Conservation (phyloP, 2,329 filamentous ascomycete species). For the Helicocarpus griseus region DNA sequence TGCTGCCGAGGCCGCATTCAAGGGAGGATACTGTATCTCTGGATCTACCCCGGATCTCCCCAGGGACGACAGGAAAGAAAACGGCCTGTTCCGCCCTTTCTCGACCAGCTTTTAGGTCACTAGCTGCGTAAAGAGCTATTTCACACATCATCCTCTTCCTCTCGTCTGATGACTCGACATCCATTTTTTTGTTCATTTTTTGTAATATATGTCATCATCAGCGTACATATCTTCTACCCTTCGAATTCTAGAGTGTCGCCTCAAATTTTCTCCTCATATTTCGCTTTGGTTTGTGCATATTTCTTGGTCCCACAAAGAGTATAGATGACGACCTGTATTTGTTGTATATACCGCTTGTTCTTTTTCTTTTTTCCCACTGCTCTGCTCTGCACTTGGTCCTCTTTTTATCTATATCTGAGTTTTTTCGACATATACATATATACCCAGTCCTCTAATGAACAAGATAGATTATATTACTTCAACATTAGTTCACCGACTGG, state of each 20-base stretch:
- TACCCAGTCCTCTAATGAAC: neutral
- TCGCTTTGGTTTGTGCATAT: neutral
- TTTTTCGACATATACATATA: neutral
- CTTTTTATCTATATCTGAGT: neutral
- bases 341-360: no score
- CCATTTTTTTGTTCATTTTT: no score
- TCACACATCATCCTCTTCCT: neutral
- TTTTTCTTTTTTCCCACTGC: no score
- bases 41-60: neutral
- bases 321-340: neutral
- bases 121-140: no score
- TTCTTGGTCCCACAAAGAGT: neutral
- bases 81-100: neutral
- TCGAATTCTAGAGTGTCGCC: neutral
- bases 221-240: neutral
- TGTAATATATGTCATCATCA: neutral
- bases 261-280: neutral
- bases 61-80: neutral
- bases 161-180: neutral
- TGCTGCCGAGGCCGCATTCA: conserved; percentile 33
- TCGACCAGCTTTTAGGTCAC: neutral
- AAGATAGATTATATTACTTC: neutral
- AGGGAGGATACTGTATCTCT: conserved; percentile 26
- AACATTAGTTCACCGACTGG: neutral
- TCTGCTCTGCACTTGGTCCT: no score